Base-by-base conservation (phyloP, 2,329 filamentous ascomycete genomes). In the Acrocalymma vagum region DNA sequence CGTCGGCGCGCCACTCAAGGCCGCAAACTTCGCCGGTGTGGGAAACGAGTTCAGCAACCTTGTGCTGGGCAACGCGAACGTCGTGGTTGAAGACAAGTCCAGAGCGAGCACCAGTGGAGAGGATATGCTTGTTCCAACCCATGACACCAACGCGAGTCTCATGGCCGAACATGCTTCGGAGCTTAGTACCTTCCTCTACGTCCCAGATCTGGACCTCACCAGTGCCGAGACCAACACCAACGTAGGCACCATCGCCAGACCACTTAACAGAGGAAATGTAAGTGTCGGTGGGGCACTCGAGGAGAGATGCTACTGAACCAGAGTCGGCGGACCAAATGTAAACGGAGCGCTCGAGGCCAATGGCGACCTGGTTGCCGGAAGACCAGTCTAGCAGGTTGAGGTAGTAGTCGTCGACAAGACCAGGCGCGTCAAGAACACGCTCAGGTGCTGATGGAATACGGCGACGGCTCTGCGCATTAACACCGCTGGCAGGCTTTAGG, bases 191-290 rank as follows among this genome's bases (percentile, higher is more conserved):
- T 72, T 99, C 94, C 61, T 95, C 88, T 18, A 96, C 93, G 63
- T 97, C 94, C 93, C 94, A 99, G 75, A 99, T 99, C 77, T 99
- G 94, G 24, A 99, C 90, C 72, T 99, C 94, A 45, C 94, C 94
- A 24, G 90, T 90, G 48, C 92, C 93, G 34, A 99, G 87, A 47
- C 94, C 94, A 57, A 97, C 92, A 52, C 92, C 87, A 53, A 99
- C 92, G 67, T 99, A 97, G 21, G 93, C 92, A 45, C 94, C 94
- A 64, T 99, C 94, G 34, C 89, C 90, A 49, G 92, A 96, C 94
- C 94, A 99, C 78, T 97, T 97, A 65, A 99, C 93, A 55, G 92
- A 96, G 77, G 92, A 95, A 63, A 99, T 85, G 69, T 99, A 97
- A 14, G 93, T 97, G 70, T 99, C 94, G 14, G 88, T 79, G 41